Conservation (phyloP, 2,329 filamentous ascomycete species). For the Ophiostoma tasmaniense region DNA sequence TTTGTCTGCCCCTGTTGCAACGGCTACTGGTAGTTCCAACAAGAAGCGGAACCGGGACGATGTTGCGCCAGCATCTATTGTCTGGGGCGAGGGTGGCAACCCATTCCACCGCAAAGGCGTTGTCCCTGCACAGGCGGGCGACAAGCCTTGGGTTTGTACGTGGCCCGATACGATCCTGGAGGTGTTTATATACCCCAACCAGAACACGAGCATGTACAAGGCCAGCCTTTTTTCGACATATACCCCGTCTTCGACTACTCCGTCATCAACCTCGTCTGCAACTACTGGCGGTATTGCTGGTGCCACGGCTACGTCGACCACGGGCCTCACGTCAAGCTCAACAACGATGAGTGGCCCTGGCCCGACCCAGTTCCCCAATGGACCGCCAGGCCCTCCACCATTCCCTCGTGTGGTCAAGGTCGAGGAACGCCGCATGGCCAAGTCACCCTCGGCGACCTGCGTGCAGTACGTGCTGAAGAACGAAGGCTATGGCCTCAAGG, state of each 20-base stretch:
- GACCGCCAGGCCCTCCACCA: slow-evolving; percentile 20
- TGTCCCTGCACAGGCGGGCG: slow-evolving; percentile 33
- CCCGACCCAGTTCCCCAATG: not conserved
- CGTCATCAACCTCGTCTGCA: not conserved
- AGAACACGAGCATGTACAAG: slow-evolving; percentile 37
- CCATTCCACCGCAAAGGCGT: slow-evolving; percentile 32
- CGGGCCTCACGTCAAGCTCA: not conserved
- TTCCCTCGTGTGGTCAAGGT: slow-evolving; percentile 49
- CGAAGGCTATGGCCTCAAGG: slow-evolving; percentile 28
- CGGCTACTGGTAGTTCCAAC: not conserved
- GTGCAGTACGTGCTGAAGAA: slow-evolving; percentile 39
- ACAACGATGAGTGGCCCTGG: slow-evolving; percentile 15
- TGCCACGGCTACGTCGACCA: not conserved
- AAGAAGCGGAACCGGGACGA: slow-evolving; percentile 24
- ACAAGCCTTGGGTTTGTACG: slow-evolving; percentile 50
- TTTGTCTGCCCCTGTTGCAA: slow-evolving; percentile 24
- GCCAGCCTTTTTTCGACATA: slow-evolving; percentile 16
- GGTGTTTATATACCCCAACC: slow-evolving; percentile 47
- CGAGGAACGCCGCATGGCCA: slow-evolving; percentile 41
- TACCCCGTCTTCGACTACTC: not conserved
- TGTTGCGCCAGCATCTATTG: not conserved
- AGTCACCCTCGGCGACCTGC: slow-evolving; percentile 35
- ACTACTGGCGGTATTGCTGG: not conserved
- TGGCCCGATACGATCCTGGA: slow-evolving; percentile 50
- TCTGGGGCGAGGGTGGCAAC: slow-evolving; percentile 6